Evolutionary conservation across 2,329 filamentous ascomycete species (phyloP).

Genomic region (Aspergillus tanneri): DNA sequence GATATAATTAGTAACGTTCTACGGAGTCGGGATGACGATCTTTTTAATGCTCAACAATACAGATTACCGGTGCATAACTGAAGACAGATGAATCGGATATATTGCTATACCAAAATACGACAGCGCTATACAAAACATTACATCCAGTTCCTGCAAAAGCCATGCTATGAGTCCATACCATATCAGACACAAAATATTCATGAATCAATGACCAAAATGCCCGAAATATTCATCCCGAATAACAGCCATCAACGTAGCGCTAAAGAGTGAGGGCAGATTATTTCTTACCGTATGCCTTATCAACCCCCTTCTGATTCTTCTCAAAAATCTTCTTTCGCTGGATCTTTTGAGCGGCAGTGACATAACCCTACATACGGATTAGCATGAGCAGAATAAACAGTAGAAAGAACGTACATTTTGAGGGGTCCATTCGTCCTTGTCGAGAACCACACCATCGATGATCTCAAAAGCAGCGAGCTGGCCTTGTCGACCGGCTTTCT

Average conservation of each 20-base stretch:
- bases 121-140: too few species aligned
- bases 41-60: too few species aligned
- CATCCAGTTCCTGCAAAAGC: too few species aligned
- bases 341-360: conserved; percentile 70
- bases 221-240: not conserved
- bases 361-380: conserved; percentile 51
- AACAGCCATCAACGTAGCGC: too few species aligned
- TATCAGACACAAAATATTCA: too few species aligned
- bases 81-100: too few species aligned
- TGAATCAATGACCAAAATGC: not conserved
- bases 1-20: too few species aligned
- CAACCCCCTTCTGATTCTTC: conserved; percentile 62
- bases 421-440: conserved; percentile 48
- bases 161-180: too few species aligned
- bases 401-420: conserved; percentile 38
- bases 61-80: too few species aligned
- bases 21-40: too few species aligned
- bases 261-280: conserved; percentile 23
- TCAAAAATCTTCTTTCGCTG: conserved; percentile 67
- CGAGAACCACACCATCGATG: conserved; percentile 45
- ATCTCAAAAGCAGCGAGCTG: conserved; percentile 43
- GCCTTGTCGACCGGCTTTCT: conserved; percentile 36
- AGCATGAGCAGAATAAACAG: not conserved
- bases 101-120: too few species aligned
- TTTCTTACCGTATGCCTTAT: conserved; percentile 57